Evolutionary conservation across 768 basidiomycete species (phyloP).

Genomic region (Sistotremastrum niveocremeum): DNA sequence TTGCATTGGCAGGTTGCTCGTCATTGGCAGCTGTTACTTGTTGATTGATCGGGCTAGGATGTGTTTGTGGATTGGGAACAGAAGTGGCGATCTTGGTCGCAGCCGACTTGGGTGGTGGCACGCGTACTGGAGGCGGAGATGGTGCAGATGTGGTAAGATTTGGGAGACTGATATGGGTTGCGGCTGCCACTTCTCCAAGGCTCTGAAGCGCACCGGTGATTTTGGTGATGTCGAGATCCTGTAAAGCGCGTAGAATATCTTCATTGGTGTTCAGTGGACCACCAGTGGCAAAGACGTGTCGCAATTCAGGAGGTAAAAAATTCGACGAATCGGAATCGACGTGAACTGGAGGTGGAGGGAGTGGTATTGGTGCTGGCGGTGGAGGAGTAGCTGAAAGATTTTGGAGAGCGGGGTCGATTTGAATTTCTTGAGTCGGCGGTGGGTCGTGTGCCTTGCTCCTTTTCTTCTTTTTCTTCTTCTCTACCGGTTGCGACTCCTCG

Average conservation of each 20-base stretch:
- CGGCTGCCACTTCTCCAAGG: slow-evolving; percentile 43
- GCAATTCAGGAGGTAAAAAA: slow-evolving; percentile 6
- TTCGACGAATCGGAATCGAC: slow-evolving; percentile 13
- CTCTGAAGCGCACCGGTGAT: slow-evolving; percentile 54
- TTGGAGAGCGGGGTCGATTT: slow-evolving; percentile 2
- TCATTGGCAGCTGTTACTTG: too few relatives aligned
- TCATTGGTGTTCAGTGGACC: slow-evolving; percentile 47
- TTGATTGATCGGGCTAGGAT: background rate
- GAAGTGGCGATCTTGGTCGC: background rate
- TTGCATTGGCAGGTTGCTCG: background rate
- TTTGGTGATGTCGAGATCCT: slow-evolving; percentile 56
- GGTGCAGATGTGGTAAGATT: slow-evolving; percentile 11
- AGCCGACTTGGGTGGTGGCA: slow-evolving; percentile 8
- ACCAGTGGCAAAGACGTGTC: slow-evolving; percentile 16
- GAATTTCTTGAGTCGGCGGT: slow-evolving; percentile 19
- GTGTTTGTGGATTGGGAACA: background rate
- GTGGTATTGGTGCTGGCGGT: slow-evolving; percentile 1
- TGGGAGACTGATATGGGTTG: slow-evolving; percentile 21
- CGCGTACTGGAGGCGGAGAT: slow-evolving; percentile 8
- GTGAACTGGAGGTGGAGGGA: slow-evolving; percentile 15
- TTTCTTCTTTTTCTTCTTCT: slow-evolving; percentile 4
- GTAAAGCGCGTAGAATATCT: slow-evolving; percentile 58
- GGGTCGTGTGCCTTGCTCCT: slow-evolving; percentile 17
- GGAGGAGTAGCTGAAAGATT: slow-evolving; percentile 7
- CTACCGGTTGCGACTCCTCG: background rate